Base-by-base conservation (phyloP, 805 yeast genomes). In the Candida dendrica region DNA sequence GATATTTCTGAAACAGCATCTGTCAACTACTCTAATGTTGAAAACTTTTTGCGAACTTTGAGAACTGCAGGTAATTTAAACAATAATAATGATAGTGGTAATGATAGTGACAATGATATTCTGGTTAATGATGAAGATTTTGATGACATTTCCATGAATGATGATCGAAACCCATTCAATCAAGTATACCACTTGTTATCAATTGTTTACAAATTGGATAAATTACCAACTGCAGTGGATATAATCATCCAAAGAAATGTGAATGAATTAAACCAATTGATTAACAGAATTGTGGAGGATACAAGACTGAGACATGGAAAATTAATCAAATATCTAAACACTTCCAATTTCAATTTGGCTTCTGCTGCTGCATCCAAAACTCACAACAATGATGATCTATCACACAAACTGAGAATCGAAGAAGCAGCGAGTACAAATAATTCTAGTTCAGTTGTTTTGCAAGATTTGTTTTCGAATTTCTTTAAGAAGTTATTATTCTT, bases 401-500 rank as follows among this genome's bases (percentile, higher is more conserved):
- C 39, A 29, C 31, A 15, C 13, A 63, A 64, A 43, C 46, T 64
- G 30, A 52, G 56, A 20, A 46, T 53, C 31, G 56, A 48, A 17
- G 34, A 46, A 17, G 38, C 40, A 14, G 45, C 62, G 2, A 51
- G 66, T 8, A 52, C 66, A 41, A 70, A 72, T 44, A 82, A 79
- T 44, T 65, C 71, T 10, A 60, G 76, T 11, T 73, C 79, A 0
- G 59, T 72, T 0, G 71, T 86, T 1, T 62, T 89, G 27, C 77
- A 81, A 48, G 88, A 86, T 47, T 69, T 88, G 34, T 83, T 84
- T 47, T 77, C 84, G 59, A 69, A 78, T 8, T 68, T 87, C n/a
- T 88, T 84, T 52, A 66, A 77, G 24, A 80, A 78, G 56, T 60
- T 78, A 40, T 61, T 81, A 34, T 70, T 79, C 19, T 77, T 84